Percentiles rank a stretch among this genome's conserved stretches.
Conservation (phyloP, 116 monocot genomes). For the Zostera marina region DNA sequence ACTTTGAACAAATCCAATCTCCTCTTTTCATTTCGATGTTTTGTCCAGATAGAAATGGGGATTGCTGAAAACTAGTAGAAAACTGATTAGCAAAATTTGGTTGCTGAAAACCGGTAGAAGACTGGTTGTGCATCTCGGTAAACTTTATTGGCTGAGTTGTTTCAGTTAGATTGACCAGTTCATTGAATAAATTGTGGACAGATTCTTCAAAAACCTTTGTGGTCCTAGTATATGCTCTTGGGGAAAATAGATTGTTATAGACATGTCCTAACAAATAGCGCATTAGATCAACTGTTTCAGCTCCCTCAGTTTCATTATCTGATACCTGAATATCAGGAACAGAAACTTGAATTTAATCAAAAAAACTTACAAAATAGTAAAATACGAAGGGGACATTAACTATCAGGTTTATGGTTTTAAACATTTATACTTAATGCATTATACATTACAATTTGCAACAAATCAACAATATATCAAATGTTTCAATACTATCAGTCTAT, state of each 20-base stretch:
- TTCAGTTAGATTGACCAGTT: conserved; percentile 37
- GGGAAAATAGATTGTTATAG: conserved; percentile 8
- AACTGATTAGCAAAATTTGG: conserved; percentile 17
- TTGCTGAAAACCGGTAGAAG: conserved; percentile 6
- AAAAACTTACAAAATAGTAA: background rate
- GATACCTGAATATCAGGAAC: conserved; percentile 20
- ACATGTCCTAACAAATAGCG: conserved; percentile 67
- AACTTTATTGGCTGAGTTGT: conserved; percentile 9
- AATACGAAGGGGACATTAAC: too few species aligned
- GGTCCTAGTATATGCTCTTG: conserved; percentile 6
- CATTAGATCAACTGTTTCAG: conserved; percentile 68
- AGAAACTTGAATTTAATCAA: background rate
- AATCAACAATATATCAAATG: background rate
- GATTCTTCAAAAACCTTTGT: conserved; percentile 42
- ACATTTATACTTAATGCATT: too few species aligned
- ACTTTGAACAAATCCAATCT: conserved; percentile 92
- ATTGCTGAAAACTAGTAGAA: too few species aligned
- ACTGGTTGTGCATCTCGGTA: conserved; percentile 11
- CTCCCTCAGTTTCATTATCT: conserved; percentile 19
- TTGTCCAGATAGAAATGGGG: conserved; percentile 28
- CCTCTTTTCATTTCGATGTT: conserved; percentile 79
- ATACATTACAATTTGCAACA: background rate
- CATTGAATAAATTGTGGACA: conserved; percentile 30
- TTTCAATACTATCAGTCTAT: too few species aligned
- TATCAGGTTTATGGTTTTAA: too few species aligned